Percentiles rank a stretch among this genome's conserved stretches.
Evolutionary conservation across 371 early-diverging fungal genomes (phyloP).

Genomic region (Syncephalastrum racemosum): DNA sequence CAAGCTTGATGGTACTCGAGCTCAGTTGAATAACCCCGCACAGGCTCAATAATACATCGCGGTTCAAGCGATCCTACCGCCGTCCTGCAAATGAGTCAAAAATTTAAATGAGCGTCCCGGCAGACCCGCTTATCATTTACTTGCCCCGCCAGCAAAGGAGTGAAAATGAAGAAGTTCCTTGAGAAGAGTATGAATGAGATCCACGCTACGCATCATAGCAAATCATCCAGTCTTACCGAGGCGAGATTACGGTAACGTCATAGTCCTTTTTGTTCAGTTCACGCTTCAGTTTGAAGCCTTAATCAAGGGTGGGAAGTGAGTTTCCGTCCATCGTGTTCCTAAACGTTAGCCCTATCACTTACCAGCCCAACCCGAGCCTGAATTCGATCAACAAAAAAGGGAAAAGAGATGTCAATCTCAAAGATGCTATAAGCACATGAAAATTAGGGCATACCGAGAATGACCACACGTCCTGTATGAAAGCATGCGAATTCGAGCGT

Average conservation of each 20-base stretch:
- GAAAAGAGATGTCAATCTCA: neutral
- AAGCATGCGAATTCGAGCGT: too few species aligned
- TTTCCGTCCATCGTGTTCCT: neutral
- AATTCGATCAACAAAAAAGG: constrained; percentile 1
- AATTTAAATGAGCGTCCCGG: neutral
- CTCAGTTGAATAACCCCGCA: constrained; percentile 58
- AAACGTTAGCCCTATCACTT: constrained; percentile 5
- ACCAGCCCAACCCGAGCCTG: constrained; percentile 73
- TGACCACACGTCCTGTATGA: constrained; percentile 4
- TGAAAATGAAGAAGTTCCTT: constrained; percentile 80
- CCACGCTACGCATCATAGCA: neutral
- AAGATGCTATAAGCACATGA: neutral
- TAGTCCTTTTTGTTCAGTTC: constrained; percentile 60
- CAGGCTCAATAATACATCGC: constrained; percentile 74
- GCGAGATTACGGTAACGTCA: constrained; percentile 70
- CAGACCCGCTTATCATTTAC: neutral
- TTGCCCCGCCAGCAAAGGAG: constrained; percentile 72
- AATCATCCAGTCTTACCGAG: constrained; percentile 33
- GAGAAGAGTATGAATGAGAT: constrained; percentile 12
- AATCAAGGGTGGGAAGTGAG: constrained; percentile 10
- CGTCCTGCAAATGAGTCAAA: constrained; percentile 37
- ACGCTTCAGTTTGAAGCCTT: constrained; percentile 63
- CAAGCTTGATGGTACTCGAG: constrained; percentile 68
- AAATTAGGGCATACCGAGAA: constrained; percentile 1
- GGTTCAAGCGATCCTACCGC: constrained; percentile 85